Evolutionary conservation across 257 asterid species (phyloP).

Genomic region (Rubia yunnanensis): DNA sequence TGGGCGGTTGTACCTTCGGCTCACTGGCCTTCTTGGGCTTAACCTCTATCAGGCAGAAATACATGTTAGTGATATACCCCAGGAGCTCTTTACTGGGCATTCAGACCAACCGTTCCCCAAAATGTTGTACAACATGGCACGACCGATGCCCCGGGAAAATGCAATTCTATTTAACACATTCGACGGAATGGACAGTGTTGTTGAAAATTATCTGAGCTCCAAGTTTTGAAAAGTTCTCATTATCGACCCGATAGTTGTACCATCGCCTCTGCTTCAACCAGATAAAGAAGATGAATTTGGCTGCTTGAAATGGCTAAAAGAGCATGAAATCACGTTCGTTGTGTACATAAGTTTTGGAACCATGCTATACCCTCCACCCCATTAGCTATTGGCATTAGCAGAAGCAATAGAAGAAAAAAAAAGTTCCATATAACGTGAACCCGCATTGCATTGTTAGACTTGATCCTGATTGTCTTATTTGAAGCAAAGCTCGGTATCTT

Average conservation of each 20-base stretch:
- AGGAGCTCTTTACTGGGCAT: slow-evolving; percentile 30
- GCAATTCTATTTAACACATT: slow-evolving; percentile 23
- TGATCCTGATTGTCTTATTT: slow-evolving; percentile 5
- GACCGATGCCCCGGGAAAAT: slow-evolving; percentile 36
- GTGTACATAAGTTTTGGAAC: slow-evolving; percentile 70
- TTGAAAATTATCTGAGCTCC: slow-evolving; percentile 16
- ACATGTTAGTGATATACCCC: slow-evolving; percentile 41
- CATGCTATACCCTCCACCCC: slow-evolving; percentile 32
- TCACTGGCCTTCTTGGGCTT: too few species aligned
- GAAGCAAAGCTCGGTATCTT: slow-evolving; percentile 12
- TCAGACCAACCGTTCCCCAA: slow-evolving; percentile 38
- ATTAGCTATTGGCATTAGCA: slow-evolving; percentile 42
- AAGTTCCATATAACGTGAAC: slow-evolving; percentile 31
- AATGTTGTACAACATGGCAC: slow-evolving; percentile 46
- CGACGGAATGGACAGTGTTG: slow-evolving; percentile 18
- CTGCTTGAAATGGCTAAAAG: slow-evolving; percentile 20
- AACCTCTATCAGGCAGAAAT: too few species aligned
- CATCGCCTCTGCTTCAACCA: slow-evolving; percentile 1
- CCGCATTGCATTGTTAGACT: slow-evolving; percentile 8
- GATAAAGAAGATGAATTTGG: slow-evolving; percentile 11
- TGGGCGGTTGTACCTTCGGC: too few species aligned
- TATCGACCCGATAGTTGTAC: slow-evolving; percentile 15
- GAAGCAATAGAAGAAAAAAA: slow-evolving; percentile 45
- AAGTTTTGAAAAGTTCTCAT: slow-evolving; percentile 20
- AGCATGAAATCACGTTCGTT: slow-evolving; percentile 21